Conservation (phyloP, 2,329 filamentous ascomycete genomes). For the Penicillium digitatum region DNA sequence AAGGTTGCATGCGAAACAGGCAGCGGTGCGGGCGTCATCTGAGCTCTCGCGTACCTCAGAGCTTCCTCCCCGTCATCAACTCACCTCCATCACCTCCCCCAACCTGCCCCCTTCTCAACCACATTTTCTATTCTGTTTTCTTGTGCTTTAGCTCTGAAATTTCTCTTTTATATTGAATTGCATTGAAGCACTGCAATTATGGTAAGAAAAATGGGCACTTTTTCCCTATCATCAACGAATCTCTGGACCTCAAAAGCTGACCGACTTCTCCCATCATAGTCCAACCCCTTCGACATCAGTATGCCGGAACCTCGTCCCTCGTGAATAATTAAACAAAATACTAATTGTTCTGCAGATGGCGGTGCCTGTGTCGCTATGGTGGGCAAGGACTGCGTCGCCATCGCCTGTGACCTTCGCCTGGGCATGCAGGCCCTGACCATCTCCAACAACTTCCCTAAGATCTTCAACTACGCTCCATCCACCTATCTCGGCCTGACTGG, state of each 20-base stretch:
- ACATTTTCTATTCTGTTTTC: constrained; percentile 7
- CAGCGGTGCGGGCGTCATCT: constrained; percentile 36
- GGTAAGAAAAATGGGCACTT: constrained; percentile 19
- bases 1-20: constrained; percentile 24
- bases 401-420: constrained; percentile 96
- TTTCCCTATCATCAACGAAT: constrained; percentile 10
- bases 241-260: constrained; percentile 32
- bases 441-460: constrained; percentile 99
- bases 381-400: constrained; percentile 98
- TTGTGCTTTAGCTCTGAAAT: constrained; percentile 14
- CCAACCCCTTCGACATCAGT: constrained; percentile 96
- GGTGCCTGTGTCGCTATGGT: constrained; percentile 98
- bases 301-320: constrained; percentile 35
- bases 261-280: constrained; percentile 52
- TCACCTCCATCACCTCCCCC: constrained; percentile 17
- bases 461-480: constrained; percentile 89
- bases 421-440: constrained; percentile 95
- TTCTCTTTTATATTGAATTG: constrained; percentile 11
- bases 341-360: constrained; percentile 55
- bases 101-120: constrained; percentile 18
- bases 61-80: constrained; percentile 31
- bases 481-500: constrained; percentile 95
- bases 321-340: constrained; percentile 5
- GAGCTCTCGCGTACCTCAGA: constrained; percentile 29
- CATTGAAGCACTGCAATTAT: constrained; percentile 21